Conservation (phyloP, 1,139 yeast genomes). For the Saccharomyces hybrid region DNA sequence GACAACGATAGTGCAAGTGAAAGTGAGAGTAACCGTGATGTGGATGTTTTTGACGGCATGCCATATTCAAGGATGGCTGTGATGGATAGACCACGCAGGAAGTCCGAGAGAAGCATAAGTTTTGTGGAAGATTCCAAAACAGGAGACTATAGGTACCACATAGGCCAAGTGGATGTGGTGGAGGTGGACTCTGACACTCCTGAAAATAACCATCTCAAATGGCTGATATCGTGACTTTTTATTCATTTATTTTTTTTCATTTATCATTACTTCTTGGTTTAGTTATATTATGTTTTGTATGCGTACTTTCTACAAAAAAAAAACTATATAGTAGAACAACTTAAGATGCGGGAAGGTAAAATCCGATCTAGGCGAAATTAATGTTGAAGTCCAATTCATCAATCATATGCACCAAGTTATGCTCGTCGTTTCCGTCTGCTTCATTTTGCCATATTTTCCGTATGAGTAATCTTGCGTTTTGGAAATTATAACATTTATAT, state of each 20-base stretch:
- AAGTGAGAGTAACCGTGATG: not conserved
- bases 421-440: conserved; percentile 14
- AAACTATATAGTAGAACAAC: not conserved
- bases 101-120: conserved; percentile 24
- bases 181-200: conserved; percentile 21
- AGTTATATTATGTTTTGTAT: not conserved
- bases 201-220: conserved; percentile 19
- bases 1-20: not conserved
- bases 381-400: conserved; percentile 69
- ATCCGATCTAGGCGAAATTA: conserved; percentile 47
- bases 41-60: not conserved
- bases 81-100: conserved; percentile 19
- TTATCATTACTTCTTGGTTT: not conserved
- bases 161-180: conserved; percentile 14
- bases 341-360: not conserved
- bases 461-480: conserved; percentile 53
- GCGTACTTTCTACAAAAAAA: not conserved
- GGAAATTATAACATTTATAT: conserved; percentile 37
- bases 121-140: conserved; percentile 24
- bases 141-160: conserved; percentile 16
- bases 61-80: not conserved
- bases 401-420: conserved; percentile 57
- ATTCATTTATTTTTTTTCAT: conserved; percentile 3
- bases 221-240: conserved; percentile 9
- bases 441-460: conserved; percentile 49